Percentiles rank a stretch among this genome's conserved stretches.
Conservation (phyloP, 306 rosid species). For the Dryas octopetala region DNA sequence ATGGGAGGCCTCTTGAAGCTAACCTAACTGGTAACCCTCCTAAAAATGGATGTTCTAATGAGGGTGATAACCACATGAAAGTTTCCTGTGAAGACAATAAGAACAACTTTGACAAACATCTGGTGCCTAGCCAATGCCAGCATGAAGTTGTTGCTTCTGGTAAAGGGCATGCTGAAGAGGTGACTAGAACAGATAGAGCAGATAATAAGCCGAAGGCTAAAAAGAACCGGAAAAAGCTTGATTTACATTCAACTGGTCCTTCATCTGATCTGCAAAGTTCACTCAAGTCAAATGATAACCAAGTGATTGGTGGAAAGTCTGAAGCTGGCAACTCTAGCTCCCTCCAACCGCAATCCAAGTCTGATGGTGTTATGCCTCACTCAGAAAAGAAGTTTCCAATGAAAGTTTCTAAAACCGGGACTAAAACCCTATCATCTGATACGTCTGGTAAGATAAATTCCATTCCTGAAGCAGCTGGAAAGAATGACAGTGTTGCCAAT, state of each 20-base stretch:
- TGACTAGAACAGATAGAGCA: slow-evolving; percentile 9
- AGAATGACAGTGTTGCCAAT: slow-evolving; percentile 16
- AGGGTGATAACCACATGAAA: slow-evolving; percentile 21
- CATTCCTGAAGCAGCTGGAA: slow-evolving; percentile 32
- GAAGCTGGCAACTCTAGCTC: slow-evolving; percentile 25
- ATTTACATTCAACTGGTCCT: slow-evolving; percentile 12
- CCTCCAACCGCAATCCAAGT: slow-evolving; percentile 22
- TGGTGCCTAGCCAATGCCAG: slow-evolving; percentile 18
- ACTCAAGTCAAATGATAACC: slow-evolving; percentile 19
- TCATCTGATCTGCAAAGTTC: slow-evolving; percentile 18
- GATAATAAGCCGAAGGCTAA: slow-evolving; percentile 16
- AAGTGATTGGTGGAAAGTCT: slow-evolving; percentile 18
- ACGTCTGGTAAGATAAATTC: slow-evolving; percentile 40
- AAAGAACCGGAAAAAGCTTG: slow-evolving; percentile 9
- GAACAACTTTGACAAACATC: slow-evolving; percentile 20
- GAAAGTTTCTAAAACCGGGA: slow-evolving; percentile 31
- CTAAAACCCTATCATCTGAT: slow-evolving; percentile 32
- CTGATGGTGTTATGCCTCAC: slow-evolving; percentile 25
- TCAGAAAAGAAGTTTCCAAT: slow-evolving; percentile 35
- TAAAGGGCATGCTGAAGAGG: slow-evolving; percentile 24
- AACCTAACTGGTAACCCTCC: slow-evolving; percentile 12
- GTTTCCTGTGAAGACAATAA: slow-evolving; percentile 9
- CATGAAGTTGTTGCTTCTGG: slow-evolving; percentile 26
- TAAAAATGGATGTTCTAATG: slow-evolving; percentile 4
- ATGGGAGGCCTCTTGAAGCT: slow-evolving; percentile 23